Base-by-base conservation (phyloP, 768 basidiomycete genomes). In the Rhodotorula kratochvilovae region DNA sequence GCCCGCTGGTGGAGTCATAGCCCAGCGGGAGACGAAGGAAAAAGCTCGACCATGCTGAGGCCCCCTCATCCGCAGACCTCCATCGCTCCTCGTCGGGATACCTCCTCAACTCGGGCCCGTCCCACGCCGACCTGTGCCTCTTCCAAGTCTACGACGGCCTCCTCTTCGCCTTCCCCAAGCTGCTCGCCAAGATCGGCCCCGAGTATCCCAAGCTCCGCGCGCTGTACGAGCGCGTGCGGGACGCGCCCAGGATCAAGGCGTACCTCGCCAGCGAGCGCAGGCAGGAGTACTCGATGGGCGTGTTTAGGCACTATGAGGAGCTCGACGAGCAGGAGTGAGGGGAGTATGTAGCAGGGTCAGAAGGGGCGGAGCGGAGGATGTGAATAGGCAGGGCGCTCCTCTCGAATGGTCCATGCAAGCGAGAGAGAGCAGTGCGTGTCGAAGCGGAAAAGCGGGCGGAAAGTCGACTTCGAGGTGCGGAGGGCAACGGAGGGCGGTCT, bases 111-210 rank as follows among this genome's bases (percentile, higher is more conserved):
- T 66, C 68, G 25, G 76, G 68, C 21, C 78, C 80, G 31, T 82
- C 82, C 39, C 81, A 81, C 42, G 84, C 83, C 17, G 84, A 85
- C 78, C 77, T 84, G 31, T 78, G 77, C 23, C 78, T 85, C 29
- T 84, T 82, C 76, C 82, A 83, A 53, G 76, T 83, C 51, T 59
- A 80, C 33, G 73, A 78, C 42, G 80, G 83, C 10, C 63, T 76
- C n/a, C 67, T 65, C 39, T 76, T 73, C 70, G 83, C 83, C 42
- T 84, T 82, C 76, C 83, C 83, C 10, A 80, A 76, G 66, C 78
- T 80, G 27, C 72, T 81, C 61, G 70, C 35, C 25, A 75, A 78
- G 55, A 62, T 81, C 55, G 39, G 61, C 56, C 74, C 70, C 46
- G 66, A 78, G 33, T 81, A 80, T 71, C 71, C 77, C 6, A 72